Conservation (phyloP, 257 asterid species). For the Thymus quinquecostatus region DNA sequence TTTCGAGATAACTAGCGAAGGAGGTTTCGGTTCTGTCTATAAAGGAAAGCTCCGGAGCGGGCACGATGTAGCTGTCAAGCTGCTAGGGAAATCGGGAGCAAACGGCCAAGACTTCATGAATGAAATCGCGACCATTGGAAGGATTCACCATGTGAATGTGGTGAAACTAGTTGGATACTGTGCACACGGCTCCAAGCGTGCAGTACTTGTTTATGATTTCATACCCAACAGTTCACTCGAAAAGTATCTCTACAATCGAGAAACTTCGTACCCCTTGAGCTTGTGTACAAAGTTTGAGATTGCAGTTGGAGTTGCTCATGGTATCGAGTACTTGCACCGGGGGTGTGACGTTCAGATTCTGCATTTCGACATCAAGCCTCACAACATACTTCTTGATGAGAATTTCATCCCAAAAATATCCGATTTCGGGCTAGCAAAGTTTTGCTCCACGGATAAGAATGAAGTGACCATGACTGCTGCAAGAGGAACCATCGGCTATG, state of each 20-base stretch:
- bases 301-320: constrained; percentile 36
- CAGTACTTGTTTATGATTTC: constrained; percentile 1
- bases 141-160: not conserved
- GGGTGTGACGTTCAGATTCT: constrained; percentile 31
- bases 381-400: constrained; percentile 33
- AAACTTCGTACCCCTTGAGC: not conserved
- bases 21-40: constrained; percentile 36
- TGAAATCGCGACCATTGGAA: constrained; percentile 35
- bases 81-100: constrained; percentile 18
- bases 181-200: not conserved
- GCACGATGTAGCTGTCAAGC: constrained; percentile 35
- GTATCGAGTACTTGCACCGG: constrained; percentile 34
- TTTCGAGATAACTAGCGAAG: constrained; percentile 38
- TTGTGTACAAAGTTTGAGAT: constrained; percentile 31
- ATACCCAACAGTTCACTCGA: constrained; percentile 2
- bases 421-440: constrained; percentile 35
- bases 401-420: constrained; percentile 30
- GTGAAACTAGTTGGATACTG: constrained; percentile 8
- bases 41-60: constrained; percentile 43
- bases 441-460: constrained; percentile 6
- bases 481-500: constrained; percentile 37
- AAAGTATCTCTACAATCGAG: not conserved
- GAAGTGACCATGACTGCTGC: constrained; percentile 27
- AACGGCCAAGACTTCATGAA: constrained; percentile 38
- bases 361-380: constrained; percentile 36